These are phyloP conservation scores for Coemansia sp. DNA, from an alignment of 192 early-diverging fungal genomes.

Conservation along the genomic window DNA sequence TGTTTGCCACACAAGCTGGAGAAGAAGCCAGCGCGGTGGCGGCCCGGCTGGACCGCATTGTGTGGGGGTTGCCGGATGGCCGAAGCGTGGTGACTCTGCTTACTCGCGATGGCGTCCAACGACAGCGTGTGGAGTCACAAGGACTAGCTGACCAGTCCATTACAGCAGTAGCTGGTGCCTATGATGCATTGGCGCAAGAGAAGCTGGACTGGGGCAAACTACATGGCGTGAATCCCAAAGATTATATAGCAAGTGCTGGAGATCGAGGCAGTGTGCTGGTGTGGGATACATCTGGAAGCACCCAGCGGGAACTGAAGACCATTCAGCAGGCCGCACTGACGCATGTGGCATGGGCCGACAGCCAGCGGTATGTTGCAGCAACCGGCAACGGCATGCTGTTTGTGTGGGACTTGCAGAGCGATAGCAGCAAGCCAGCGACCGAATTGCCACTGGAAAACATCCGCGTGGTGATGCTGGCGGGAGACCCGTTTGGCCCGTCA, in stretches of 20 bases:
- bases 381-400: constrained; percentile 7
- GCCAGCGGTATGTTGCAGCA: constrained; percentile 26
- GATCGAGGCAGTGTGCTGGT: constrained; percentile 24
- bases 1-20: constrained; percentile 14
- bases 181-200: constrained; percentile 28
- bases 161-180: constrained; percentile 15
- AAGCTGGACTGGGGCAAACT: constrained; percentile 11
- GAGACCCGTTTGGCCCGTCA: constrained; percentile 22
- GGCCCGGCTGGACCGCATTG: constrained; percentile 19
- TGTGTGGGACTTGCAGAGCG: constrained; percentile 27
- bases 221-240: not conserved
- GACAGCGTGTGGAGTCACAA: not conserved
- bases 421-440: no score
- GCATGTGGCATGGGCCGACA: constrained; percentile 30
- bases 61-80: constrained; percentile 31
- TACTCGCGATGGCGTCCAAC: constrained; percentile 13
- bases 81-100: constrained; percentile 13
- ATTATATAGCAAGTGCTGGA: constrained; percentile 18
- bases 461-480: constrained; percentile 24
- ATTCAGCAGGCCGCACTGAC: constrained; percentile 3
- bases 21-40: constrained; percentile 11
- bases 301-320: constrained; percentile 4
- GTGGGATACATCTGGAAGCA: constrained; percentile 18
- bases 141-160: constrained; percentile 5
- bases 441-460: no score